These are phyloP conservation scores for Trichosanthes cucumerina DNA, from an alignment of 306 rosid species.

Conservation along the genomic window DNA sequence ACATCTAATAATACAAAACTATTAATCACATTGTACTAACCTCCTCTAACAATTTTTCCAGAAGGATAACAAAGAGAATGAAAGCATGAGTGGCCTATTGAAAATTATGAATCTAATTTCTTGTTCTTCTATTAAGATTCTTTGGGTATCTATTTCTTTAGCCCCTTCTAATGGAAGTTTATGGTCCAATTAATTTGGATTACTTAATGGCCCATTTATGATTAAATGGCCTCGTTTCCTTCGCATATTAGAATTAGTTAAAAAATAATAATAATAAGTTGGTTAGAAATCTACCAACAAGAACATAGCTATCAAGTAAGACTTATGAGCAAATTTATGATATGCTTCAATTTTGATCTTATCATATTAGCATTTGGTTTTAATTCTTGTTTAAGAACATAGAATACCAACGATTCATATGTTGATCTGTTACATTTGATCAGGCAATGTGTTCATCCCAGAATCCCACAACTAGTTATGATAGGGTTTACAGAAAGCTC, in stretches of 20 bases:
- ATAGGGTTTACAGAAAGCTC: constrained; percentile 34
- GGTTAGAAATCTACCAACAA: not conserved
- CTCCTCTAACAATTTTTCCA: no score
- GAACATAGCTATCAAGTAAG: not conserved
- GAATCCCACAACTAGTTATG: constrained; percentile 35
- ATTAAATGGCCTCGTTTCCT: no score
- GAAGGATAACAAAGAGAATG: not conserved
- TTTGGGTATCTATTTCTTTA: no score
- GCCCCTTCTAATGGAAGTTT: not conserved
- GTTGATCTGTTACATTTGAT: not conserved
- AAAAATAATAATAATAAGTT: no score
- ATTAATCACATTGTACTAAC: no score
- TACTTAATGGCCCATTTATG: not conserved
- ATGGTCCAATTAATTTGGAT: not conserved
- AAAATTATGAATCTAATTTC: not conserved
- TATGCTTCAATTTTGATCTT: not conserved
- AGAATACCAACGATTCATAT: not conserved
- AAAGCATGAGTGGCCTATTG: not conserved
- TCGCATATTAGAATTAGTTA: not conserved
- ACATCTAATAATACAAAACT: no score
- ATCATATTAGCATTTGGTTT: not conserved
- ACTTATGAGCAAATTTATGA: not conserved
- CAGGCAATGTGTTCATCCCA: constrained; percentile 36
- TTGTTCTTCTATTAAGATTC: no score
- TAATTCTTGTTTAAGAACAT: no score